Conservation (phyloP, 2,329 filamentous ascomycete genomes). For the Elsinoe necatrix region DNA sequence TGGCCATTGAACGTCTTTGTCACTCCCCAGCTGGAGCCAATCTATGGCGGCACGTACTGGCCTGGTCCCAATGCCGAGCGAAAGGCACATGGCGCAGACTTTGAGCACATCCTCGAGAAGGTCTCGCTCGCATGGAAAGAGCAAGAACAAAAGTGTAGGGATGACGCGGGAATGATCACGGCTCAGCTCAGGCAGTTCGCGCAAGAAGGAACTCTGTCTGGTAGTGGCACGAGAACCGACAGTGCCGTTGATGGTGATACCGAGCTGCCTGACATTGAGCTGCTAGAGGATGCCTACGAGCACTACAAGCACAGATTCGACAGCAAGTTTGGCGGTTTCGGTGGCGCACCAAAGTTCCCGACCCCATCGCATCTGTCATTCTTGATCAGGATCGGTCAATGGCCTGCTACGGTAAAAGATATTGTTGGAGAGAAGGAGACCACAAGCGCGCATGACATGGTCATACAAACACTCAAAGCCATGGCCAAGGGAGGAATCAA, state of each 20-base stretch:
- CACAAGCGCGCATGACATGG: slow-evolving; percentile 66
- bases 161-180: slow-evolving; percentile 75
- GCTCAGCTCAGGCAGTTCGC: slow-evolving; percentile 77
- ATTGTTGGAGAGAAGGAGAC: slow-evolving; percentile 81
- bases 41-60: slow-evolving; percentile 96
- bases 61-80: slow-evolving; percentile 61
- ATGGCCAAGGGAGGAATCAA: slow-evolving; percentile 67
- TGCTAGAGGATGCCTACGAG: slow-evolving; percentile 80
- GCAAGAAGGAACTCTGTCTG: slow-evolving; percentile 65
- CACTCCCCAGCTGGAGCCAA: slow-evolving; percentile 82
- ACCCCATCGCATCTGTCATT: slow-evolving; percentile 81
- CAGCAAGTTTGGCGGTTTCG: slow-evolving; percentile 67
- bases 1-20: slow-evolving; percentile 98
- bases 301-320: slow-evolving; percentile 79
- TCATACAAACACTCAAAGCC: slow-evolving; percentile 66
- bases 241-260: slow-evolving; percentile 21
- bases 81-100: slow-evolving; percentile 56
- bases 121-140: slow-evolving; percentile 67
- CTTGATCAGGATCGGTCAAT: slow-evolving; percentile 63
- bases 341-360: slow-evolving; percentile 71
- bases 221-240: slow-evolving; percentile 23
- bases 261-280: slow-evolving; percentile 68
- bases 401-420: slow-evolving; percentile 65
- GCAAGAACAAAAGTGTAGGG: slow-evolving; percentile 72
- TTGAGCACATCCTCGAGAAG: slow-evolving; percentile 74